Evolutionary conservation across 148 eudicot genomes (phyloP).

Genomic region (Rheum nobile): DNA sequence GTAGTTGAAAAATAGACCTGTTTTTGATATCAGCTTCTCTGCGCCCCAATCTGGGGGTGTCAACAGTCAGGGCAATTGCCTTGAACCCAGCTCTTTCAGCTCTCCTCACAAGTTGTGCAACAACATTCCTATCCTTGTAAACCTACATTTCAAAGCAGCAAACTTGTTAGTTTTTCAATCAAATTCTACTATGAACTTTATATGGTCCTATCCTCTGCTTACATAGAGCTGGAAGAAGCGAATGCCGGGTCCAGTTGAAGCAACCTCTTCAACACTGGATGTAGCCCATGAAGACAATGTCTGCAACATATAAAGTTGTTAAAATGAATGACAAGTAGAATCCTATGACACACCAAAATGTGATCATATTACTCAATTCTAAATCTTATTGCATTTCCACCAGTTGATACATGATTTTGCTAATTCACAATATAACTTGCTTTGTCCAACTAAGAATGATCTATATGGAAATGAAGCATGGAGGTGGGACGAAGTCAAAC

Average conservation of each 20-base stretch:
- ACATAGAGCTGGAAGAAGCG: slow-evolving; percentile 99
- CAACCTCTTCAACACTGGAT: slow-evolving; percentile 97
- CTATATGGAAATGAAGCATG: background rate
- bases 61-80: slow-evolving; percentile 97
- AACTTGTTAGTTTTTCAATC: background rate
- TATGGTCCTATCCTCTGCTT: slow-evolving; percentile 17
- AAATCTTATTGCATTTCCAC: background rate
- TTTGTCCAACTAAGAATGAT: background rate
- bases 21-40: slow-evolving; percentile 97
- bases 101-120: slow-evolving; percentile 93
- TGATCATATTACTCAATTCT: background rate
- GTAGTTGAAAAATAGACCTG: slow-evolving; percentile 31
- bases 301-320: slow-evolving; percentile 24
- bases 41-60: slow-evolving; percentile 91
- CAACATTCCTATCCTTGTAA: slow-evolving; percentile 92
- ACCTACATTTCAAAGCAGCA: slow-evolving; percentile 27
- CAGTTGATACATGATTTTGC: background rate
- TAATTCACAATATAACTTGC: no score
- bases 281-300: slow-evolving; percentile 97
- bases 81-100: slow-evolving; percentile 98
- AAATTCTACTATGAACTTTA: background rate
- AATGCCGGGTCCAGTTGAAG: slow-evolving; percentile 98
- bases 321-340: background rate
- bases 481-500: slow-evolving; percentile 16
- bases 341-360: background rate